Percentiles rank a stretch among this genome's conserved stretches.
Conservation (phyloP, 169 alveolate species). For the Plasmodium yoelii region DNA sequence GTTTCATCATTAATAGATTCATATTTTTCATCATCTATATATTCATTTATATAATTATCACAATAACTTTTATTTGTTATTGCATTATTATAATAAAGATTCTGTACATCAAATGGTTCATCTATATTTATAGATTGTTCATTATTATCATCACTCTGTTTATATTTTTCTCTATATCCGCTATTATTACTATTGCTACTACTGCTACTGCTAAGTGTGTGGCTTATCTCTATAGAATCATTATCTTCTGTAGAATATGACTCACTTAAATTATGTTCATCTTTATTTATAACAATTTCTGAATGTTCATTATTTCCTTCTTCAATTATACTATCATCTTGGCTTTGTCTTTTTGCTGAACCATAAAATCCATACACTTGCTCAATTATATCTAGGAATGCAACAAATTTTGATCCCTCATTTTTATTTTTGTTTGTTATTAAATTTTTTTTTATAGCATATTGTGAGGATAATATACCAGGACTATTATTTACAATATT, state of each 20-base stretch:
- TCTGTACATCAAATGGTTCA: not conserved
- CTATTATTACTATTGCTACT: not conserved
- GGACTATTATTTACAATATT: not conserved
- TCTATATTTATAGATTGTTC: not conserved
- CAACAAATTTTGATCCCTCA: conserved; percentile 37
- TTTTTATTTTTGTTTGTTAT: conserved; percentile 10
- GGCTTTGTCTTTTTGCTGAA: not conserved
- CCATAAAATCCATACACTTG: conserved; percentile 5
- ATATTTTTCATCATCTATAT: conserved; percentile 15
- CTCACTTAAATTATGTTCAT: not conserved
- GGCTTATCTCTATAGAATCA: not conserved
- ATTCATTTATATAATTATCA: conserved; percentile 46
- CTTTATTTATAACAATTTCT: not conserved
- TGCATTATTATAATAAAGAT: not conserved
- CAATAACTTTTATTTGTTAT: conserved; percentile 15
- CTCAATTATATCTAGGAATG: conserved; percentile 69
- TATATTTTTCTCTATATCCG: not conserved
- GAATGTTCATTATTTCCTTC: not conserved
- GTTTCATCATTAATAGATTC: conserved; percentile 7
- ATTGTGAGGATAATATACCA: not conserved
- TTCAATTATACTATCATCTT: not conserved
- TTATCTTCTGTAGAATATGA: not conserved
- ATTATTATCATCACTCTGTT: not conserved
- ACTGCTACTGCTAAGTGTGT: not conserved
- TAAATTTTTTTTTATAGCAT: conserved; percentile 3